Conservation (phyloP, 108 stramenopile species). For the Pelagomonas calceolata region DNA sequence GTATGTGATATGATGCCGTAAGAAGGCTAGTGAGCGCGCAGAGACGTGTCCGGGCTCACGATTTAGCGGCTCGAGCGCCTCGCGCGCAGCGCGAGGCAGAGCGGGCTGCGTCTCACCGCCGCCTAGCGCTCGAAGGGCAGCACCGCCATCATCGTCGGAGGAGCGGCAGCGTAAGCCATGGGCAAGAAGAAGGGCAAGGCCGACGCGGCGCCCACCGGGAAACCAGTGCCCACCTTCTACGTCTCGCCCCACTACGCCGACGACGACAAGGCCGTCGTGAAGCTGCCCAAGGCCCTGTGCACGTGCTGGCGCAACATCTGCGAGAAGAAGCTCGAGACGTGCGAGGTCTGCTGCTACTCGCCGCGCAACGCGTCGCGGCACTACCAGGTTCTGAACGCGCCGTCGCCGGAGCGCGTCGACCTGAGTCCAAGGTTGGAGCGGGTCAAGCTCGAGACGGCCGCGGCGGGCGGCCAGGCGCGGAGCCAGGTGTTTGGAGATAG, state of each 20-base stretch:
- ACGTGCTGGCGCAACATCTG: not conserved
- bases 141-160: too few relatives aligned
- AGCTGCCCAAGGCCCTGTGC: not conserved
- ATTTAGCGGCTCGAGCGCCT: too few relatives aligned
- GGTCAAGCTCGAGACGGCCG: not conserved
- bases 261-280: not conserved
- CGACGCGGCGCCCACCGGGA: too few relatives aligned
- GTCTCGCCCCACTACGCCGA: not conserved
- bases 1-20: too few relatives aligned
- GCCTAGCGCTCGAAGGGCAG: too few relatives aligned
- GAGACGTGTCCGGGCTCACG: too few relatives aligned
- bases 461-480: not conserved
- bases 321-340: not conserved
- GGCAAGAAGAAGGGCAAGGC: too few relatives aligned
- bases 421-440: not conserved
- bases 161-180: too few relatives aligned
- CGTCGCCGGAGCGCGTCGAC: not conserved
- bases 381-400: not conserved
- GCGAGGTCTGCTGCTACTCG: not conserved
- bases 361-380: not conserved
- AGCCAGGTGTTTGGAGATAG: not conserved
- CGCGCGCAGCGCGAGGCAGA: too few relatives aligned
- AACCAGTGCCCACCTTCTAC: too few relatives aligned
- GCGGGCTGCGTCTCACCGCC: too few relatives aligned
- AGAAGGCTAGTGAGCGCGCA: too few relatives aligned